Conservation (phyloP, 257 asterid species). For the Hygrophila difformis region DNA sequence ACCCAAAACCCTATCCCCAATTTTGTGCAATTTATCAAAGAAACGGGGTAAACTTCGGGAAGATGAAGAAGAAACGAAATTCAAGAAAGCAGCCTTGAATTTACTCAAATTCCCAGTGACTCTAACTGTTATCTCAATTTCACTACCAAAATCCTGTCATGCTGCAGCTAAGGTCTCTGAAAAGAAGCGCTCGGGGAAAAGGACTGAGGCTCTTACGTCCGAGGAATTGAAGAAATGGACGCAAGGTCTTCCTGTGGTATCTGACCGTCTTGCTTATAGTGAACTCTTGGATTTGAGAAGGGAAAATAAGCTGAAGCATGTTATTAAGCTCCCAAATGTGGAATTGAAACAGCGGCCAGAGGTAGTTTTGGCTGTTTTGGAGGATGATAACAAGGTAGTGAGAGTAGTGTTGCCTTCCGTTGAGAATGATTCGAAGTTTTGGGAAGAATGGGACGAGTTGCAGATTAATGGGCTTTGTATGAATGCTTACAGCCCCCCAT, state of each 20-base stretch:
- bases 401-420: slow-evolving; percentile 78
- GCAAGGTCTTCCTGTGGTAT: slow-evolving; percentile 74
- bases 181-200: slow-evolving; percentile 35
- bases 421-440: slow-evolving; percentile 62
- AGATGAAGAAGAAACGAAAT: slow-evolving; percentile 28
- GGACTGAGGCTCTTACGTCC: slow-evolving; percentile 43
- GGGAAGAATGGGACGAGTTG: slow-evolving; percentile 78
- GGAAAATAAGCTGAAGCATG: slow-evolving; percentile 65
- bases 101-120: slow-evolving; percentile 55
- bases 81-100: slow-evolving; percentile 25
- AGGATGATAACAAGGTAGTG: slow-evolving; percentile 75
- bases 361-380: slow-evolving; percentile 84
- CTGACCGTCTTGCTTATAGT: slow-evolving; percentile 61
- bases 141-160: slow-evolving; percentile 47
- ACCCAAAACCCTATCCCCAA: slow-evolving; percentile 24
- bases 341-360: slow-evolving; percentile 53
- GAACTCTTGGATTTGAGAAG: slow-evolving; percentile 61
- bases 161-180: slow-evolving; percentile 68
- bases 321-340: slow-evolving; percentile 50
- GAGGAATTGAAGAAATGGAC: slow-evolving; percentile 73
- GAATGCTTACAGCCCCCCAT: slow-evolving; percentile 77
- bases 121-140: slow-evolving; percentile 57
- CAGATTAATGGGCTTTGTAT: slow-evolving; percentile 58
- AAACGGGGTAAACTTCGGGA: slow-evolving; percentile 7
- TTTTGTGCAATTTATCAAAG: slow-evolving; percentile 25